phyloP scores from a whole-genome alignment of 2,329 filamentous ascomycete genomes.

The Thielaviopsis musarum region DNA sequence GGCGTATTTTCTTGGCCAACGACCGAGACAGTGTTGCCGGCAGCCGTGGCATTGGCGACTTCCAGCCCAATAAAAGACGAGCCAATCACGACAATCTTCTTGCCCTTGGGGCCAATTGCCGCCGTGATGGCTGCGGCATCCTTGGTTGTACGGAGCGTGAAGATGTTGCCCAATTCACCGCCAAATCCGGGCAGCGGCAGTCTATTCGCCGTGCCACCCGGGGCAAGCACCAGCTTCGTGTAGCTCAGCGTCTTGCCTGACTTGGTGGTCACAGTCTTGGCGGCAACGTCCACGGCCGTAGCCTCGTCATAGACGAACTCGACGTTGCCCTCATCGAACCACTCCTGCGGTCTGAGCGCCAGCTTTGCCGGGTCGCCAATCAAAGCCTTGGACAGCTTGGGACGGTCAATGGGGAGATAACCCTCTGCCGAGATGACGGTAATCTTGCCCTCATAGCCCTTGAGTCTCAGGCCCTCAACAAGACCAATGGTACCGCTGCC shows the following conservation, averaged over 20 bases:
- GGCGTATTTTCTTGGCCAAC: constrained; percentile 79
- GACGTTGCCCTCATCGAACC: constrained; percentile 49
- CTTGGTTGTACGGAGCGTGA: constrained; percentile 61
- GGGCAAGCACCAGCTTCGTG: constrained; percentile 78
- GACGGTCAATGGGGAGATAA: constrained; percentile 76
- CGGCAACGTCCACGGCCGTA: constrained; percentile 56
- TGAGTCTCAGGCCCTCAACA: constrained; percentile 65
- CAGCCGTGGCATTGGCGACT: constrained; percentile 66
- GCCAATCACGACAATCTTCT: constrained; percentile 85
- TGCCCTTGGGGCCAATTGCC: constrained; percentile 66
- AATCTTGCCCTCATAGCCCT: constrained; percentile 63
- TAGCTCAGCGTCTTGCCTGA: constrained; percentile 57
- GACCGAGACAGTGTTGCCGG: constrained; percentile 70
- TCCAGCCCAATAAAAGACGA: constrained; percentile 98
- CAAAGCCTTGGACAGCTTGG: constrained; percentile 89
- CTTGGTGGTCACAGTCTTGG: constrained; percentile 58
- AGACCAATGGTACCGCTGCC: constrained; percentile 72
- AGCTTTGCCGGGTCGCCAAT: constrained; percentile 67
- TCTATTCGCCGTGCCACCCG: constrained; percentile 59
- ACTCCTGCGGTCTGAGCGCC: constrained; percentile 57
- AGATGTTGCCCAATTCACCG: constrained; percentile 62
- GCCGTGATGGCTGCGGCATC: constrained; percentile 62
- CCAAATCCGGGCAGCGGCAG: constrained; percentile 77
- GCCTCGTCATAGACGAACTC: constrained; percentile 48
- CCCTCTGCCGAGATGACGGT: constrained; percentile 75